Percentiles rank a stretch among this genome's conserved stretches.
These are phyloP conservation scores for Cicer judaicum DNA, from an alignment of 306 rosid species.

Conservation along the genomic window DNA sequence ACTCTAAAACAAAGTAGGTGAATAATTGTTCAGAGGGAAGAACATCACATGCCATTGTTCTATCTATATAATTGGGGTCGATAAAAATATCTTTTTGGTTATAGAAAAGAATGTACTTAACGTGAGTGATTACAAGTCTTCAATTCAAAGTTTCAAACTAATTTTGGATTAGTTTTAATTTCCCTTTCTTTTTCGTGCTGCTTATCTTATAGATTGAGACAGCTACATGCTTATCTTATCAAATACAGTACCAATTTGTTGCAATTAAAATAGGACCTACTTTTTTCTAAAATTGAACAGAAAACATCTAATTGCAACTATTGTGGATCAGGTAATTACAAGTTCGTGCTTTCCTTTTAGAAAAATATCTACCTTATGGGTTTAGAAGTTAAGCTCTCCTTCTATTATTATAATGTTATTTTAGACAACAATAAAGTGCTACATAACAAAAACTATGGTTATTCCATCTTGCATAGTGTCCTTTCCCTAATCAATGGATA, in stretches of 20 bases:
- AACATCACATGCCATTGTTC: no score
- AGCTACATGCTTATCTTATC: not conserved
- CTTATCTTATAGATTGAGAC: constrained; percentile 5
- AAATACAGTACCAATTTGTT: not conserved
- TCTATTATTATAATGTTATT: not conserved
- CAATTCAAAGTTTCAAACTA: not conserved
- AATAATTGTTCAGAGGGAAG: no score
- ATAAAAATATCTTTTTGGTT: not conserved
- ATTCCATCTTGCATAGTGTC: constrained; percentile 9
- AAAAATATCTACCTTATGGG: constrained; percentile 26
- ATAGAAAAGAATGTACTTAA: not conserved
- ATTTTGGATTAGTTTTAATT: not conserved
- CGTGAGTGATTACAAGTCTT: not conserved
- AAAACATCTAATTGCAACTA: constrained; percentile 4
- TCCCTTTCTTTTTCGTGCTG: not conserved
- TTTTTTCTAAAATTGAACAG: not conserved
- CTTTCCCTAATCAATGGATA: constrained; percentile 23
- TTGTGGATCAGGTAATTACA: not conserved
- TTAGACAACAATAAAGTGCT: constrained; percentile 10
- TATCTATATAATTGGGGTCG: not conserved
- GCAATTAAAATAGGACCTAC: constrained; percentile 14
- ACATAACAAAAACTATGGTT: not conserved
- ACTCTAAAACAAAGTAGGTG: no score
- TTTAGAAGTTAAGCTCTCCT: constrained; percentile 10
- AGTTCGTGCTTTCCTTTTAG: not conserved